Evolutionary conservation across 192 early-diverging fungal genomes (phyloP).

Genomic region (Glomus cerebriforme): DNA sequence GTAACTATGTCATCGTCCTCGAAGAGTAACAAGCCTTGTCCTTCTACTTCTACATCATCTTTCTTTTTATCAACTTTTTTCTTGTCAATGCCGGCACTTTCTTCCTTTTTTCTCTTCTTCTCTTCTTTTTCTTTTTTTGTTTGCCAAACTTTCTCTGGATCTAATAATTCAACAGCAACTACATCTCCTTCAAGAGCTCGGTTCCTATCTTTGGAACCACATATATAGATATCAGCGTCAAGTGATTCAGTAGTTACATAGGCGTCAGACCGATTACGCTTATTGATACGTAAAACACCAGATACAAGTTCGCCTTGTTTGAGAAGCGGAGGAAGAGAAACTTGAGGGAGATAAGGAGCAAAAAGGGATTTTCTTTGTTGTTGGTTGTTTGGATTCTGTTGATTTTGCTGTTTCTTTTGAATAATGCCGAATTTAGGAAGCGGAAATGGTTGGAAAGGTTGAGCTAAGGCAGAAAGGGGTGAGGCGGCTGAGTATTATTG

Average conservation of each 20-base stretch:
- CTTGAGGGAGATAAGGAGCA: constrained; percentile 58
- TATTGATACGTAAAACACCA: constrained; percentile 87
- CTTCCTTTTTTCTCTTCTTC: constrained; percentile 55
- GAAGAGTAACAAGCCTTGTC: constrained; percentile 39
- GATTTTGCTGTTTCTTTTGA: constrained; percentile 29
- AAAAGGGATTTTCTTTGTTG: constrained; percentile 57
- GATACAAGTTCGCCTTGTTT: constrained; percentile 57
- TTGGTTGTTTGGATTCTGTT: constrained; percentile 37
- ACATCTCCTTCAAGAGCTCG: constrained; percentile 84
- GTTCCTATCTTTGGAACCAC: constrained; percentile 74
- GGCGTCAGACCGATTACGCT: constrained; percentile 79
- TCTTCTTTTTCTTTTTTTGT: constrained; percentile 62
- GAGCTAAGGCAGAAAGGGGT: constrained; percentile 16
- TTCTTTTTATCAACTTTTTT: constrained; percentile 49
- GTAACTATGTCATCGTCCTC: constrained; percentile 54
- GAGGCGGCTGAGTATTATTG: constrained; percentile 29
- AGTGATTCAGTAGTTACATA: constrained; percentile 81
- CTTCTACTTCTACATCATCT: constrained; percentile 56
- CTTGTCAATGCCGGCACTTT: constrained; percentile 42
- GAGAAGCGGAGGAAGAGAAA: constrained; percentile 52
- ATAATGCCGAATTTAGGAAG: constrained; percentile 8
- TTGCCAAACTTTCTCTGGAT: constrained; percentile 62
- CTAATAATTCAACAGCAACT: constrained; percentile 74
- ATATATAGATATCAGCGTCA: constrained; percentile 78
- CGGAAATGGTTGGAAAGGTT: constrained; percentile 14